phyloP scores from a whole-genome alignment of 176 grass and related monocot genomes.

The Paspalum vaginatum region DNA sequence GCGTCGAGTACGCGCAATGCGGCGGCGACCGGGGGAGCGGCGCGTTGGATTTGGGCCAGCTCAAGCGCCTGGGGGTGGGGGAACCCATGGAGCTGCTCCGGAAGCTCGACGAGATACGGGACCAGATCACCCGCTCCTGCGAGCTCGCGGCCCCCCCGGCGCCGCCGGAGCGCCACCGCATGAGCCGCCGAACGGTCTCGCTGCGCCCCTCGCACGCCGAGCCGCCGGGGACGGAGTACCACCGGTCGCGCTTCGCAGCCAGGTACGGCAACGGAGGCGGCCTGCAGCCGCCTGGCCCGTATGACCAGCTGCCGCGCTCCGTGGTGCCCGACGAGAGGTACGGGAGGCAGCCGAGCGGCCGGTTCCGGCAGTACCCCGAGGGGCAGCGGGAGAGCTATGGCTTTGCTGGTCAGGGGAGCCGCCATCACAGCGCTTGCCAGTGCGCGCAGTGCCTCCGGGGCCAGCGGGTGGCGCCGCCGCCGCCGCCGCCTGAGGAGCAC shows the following conservation, averaged over 20 bases:
- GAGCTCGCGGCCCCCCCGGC: constrained; percentile 51
- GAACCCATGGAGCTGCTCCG: constrained; percentile 73
- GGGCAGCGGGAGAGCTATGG: constrained; percentile 46
- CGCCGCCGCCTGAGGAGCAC: constrained; percentile 33
- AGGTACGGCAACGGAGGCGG: constrained; percentile 20
- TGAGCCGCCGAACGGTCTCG: constrained; percentile 35
- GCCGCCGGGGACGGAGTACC: constrained; percentile 8
- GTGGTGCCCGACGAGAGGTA: constrained; percentile 48
- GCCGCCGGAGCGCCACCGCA: constrained; percentile 29
- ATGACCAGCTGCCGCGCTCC: constrained; percentile 31
- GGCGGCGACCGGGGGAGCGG: constrained; percentile 35
- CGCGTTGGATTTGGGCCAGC: constrained; percentile 47
- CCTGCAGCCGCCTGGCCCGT: constrained; percentile 9
- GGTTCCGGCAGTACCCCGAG: constrained; percentile 44
- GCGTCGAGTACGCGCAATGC: constrained; percentile 35
- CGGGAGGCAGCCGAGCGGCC: constrained; percentile 40
- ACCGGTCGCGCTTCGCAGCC: constrained; percentile 33
- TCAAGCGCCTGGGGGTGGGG: constrained; percentile 34
- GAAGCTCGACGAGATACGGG: constrained; percentile 88
- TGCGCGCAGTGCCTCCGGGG: constrained; percentile 41
- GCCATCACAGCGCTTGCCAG: constrained; percentile 46
- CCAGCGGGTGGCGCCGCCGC: constrained; percentile 3
- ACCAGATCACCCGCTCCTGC: constrained; percentile 69
- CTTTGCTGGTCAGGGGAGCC: constrained; percentile 36
- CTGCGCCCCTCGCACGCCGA: constrained; percentile 39